Evolutionary conservation across 1,284 basidiomycete species (phyloP).

Genomic region (Trichosporon ovoides): DNA sequence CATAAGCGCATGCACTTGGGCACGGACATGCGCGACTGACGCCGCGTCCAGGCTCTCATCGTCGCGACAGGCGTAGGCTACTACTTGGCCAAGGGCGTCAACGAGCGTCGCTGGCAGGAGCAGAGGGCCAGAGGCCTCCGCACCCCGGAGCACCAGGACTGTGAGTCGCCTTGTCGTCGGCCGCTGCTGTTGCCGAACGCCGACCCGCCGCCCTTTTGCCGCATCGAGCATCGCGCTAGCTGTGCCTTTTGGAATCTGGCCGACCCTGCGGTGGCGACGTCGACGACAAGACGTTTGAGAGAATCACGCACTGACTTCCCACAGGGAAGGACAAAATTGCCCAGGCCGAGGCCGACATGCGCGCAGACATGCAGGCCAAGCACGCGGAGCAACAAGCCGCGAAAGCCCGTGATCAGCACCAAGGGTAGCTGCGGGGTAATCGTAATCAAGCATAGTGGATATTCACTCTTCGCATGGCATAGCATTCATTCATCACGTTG

Average conservation of each 20-base stretch:
- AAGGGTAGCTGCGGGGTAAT: not conserved
- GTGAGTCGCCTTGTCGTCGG: slow-evolving; percentile 7
- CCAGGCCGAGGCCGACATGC: slow-evolving; percentile 1
- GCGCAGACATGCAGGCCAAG: not conserved
- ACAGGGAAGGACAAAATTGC: slow-evolving; percentile 17
- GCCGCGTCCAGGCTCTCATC: slow-evolving; percentile 41
- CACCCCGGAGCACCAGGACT: slow-evolving; percentile 6
- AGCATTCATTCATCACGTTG: too few species aligned
- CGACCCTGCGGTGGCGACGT: too few species aligned
- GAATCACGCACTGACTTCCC: not conserved
- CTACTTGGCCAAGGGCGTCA: slow-evolving; percentile 39
- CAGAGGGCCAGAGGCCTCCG: slow-evolving; percentile 17
- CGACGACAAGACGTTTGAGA: too few species aligned
- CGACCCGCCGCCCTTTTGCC: too few species aligned
- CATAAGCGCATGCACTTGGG: too few species aligned
- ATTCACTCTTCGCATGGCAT: too few species aligned
- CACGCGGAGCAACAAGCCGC: not conserved
- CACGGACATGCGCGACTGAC: slow-evolving; percentile 2
- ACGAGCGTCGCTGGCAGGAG: slow-evolving; percentile 19
- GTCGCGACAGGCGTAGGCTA: slow-evolving; percentile 53
- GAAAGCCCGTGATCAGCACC: not conserved
- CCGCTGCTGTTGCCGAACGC: too few species aligned
- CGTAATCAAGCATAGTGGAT: not conserved
- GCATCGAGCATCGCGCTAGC: too few species aligned
- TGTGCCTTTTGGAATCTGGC: too few species aligned